Conservation (phyloP, 805 yeast genomes). For the Candida yuanshanica region DNA sequence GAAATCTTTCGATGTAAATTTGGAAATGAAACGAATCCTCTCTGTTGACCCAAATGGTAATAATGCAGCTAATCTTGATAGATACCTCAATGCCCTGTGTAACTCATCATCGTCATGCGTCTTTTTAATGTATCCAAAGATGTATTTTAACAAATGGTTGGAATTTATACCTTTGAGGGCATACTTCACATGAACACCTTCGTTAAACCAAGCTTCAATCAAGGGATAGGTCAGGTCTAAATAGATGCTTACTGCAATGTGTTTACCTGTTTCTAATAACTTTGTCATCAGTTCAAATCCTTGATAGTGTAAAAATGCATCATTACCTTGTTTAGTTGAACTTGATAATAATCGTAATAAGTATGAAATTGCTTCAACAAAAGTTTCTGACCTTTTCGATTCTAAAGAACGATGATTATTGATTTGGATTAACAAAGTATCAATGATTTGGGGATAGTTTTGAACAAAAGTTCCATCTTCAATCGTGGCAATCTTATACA, state of each 20-base stretch:
- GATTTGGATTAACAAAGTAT: background rate
- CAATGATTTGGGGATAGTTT: background rate
- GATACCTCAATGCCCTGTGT: slow-evolving; percentile 4
- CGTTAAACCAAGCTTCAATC: slow-evolving; percentile 7
- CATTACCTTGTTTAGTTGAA: background rate
- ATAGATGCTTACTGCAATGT: slow-evolving; percentile 10
- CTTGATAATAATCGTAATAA: background rate
- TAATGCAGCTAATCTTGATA: slow-evolving; percentile 12
- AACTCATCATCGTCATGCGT: slow-evolving; percentile 5
- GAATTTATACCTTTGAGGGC: slow-evolving; percentile 8
- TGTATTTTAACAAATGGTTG: slow-evolving; percentile 11
- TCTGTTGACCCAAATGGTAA: slow-evolving; percentile 20
- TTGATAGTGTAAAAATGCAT: slow-evolving; percentile 11
- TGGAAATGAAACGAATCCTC: slow-evolving; percentile 20
- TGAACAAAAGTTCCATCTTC: background rate
- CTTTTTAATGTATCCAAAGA: slow-evolving; percentile 9
- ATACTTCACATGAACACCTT: slow-evolving; percentile 3
- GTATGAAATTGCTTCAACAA: background rate
- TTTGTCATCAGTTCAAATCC: slow-evolving; percentile 15
- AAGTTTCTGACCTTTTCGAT: background rate
- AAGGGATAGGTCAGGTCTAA: slow-evolving; percentile 8
- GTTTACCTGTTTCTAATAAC: slow-evolving; percentile 5
- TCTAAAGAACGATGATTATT: background rate
- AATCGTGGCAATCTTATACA: background rate
- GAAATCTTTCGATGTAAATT: slow-evolving; percentile 10